phyloP scores from a whole-genome alignment of 1,284 basidiomycete genomes.

The Malassezia slooffiae region DNA sequence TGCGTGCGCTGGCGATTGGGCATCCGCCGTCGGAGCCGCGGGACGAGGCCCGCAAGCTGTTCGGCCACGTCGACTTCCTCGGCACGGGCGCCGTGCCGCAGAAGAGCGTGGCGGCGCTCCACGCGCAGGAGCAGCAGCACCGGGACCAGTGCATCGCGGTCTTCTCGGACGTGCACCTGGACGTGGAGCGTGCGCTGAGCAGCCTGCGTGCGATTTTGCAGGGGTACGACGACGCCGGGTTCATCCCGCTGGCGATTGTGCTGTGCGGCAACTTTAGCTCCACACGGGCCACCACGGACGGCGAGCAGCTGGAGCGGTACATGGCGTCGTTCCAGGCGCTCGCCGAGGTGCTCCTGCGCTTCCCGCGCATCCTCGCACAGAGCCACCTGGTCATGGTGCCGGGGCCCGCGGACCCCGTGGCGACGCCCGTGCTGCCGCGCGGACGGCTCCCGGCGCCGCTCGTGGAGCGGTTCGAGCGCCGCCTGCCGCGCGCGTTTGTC shows the following conservation, averaged over 20 bases:
- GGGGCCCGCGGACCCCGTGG: conserved; percentile 73
- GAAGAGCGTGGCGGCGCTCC: conserved; percentile 62
- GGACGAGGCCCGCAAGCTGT: conserved; percentile 18
- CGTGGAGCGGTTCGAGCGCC: conserved; percentile 49
- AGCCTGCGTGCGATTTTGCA: conserved; percentile 77
- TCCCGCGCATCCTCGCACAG: conserved; percentile 61
- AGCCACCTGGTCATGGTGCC: conserved; percentile 91
- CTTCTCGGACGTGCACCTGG: conserved; percentile 88
- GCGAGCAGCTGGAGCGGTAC: conserved; percentile 67
- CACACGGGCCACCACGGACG: conserved; percentile 57
- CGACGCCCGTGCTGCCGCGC: conserved; percentile 62
- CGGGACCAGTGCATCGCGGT: conserved; percentile 67
- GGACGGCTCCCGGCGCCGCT: conserved; percentile 53
- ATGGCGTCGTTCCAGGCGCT: conserved; percentile 74
- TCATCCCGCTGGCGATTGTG: conserved; percentile 70
- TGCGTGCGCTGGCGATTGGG: conserved; percentile 84
- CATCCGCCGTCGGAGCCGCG: conserved; percentile 62
- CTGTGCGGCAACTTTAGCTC: conserved; percentile 93
- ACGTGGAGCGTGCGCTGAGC: conserved; percentile 68
- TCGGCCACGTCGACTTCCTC: conserved; percentile 78
- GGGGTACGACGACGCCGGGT: conserved; percentile 73
- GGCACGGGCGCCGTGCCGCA: conserved; percentile 81
- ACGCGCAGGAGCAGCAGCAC: conserved; percentile 39
- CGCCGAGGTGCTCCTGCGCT: conserved; percentile 69
- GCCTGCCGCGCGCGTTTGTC: conserved; percentile 12